Evolutionary conservation across 441 rosid species (phyloP), one percentile per base, ranked within the genome.

Genomic region (Kokia cookei): DNA sequence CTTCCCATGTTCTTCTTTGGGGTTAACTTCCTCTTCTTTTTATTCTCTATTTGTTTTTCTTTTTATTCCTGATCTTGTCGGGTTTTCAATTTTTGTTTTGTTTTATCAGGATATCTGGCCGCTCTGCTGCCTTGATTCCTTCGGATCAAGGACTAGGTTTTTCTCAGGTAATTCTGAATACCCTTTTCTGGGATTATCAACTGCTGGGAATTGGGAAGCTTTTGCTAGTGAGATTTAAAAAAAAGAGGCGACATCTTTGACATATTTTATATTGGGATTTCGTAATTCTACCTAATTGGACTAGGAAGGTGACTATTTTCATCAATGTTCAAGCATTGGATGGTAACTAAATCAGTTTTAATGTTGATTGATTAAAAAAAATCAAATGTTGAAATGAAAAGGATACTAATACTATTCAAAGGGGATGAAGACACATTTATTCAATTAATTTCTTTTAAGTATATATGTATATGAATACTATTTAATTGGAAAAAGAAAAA

Each of bases 21-120:
- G 87, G 87, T 88, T 65, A 5, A 72, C 42, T 13, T 6, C 29
- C 43, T 4, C 24, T 53, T 6, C 17, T 74, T 3, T 74, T 8
- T 15, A 11, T 32, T 19, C 11, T 55, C 2, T 7, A 1, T 8
- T 17, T 58, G 9, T 27, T 47, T 47, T 35, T 50, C 42, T 9
- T 27, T 5, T 8, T 7, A 13, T 50, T 17, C 32, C 1, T 1
- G 1, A 22, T 37, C 32, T 55, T 24, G 9, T 9, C 10, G 26
- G 11, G 29, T 5, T 0, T 5, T 37, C 15, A 8, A 2, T 10
- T 60, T n/a, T 42, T 17, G 8, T 10, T 55, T n/a, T 50, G 35
- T 24, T 11, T 65, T 62, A 72, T 59, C 70, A 85, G 92, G 90
- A 83, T 68, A 43, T 81, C 0, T 84, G 69, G 82, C 77, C 51